Conservation (phyloP, 805 yeast species). For the Saturnispora halmiae region DNA sequence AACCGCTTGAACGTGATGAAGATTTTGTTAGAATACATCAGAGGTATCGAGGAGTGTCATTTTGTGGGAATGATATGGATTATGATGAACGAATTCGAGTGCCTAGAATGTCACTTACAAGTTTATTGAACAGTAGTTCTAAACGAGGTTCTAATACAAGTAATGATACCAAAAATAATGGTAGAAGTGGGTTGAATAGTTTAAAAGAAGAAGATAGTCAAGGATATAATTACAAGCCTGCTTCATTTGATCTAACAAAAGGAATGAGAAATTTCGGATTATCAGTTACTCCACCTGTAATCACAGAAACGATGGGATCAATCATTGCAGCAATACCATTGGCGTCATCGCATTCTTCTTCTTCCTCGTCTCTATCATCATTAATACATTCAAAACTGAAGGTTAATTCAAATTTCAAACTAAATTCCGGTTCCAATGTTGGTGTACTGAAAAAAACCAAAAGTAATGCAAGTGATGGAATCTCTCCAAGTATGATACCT, state of each 20-base stretch:
- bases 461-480: conserved; percentile 2
- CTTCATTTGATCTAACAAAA: conserved; percentile 37
- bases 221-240: conserved; percentile 32
- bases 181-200: conserved; percentile 8
- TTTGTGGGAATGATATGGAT: conserved; percentile 27
- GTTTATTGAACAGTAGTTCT: background rate
- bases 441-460: background rate
- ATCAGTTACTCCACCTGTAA: conserved; percentile 7
- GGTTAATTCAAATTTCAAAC: conserved; percentile 2
- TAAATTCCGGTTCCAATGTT: background rate
- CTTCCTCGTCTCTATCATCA: no score
- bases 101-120: conserved; percentile 35
- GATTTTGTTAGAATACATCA: conserved; percentile 26
- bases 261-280: conserved; percentile 27
- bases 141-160: background rate
- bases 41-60: conserved; percentile 26
- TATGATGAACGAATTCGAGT: conserved; percentile 49
- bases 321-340: background rate
- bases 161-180: no score
- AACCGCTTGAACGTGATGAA: conserved; percentile 21
- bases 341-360: background rate
- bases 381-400: no score
- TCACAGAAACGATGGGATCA: background rate
- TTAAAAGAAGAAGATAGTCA: conserved; percentile 13
- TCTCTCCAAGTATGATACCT: background rate